Conservation (phyloP, 2,329 filamentous ascomycete species). For the Phyllosticta citribraziliensis region DNA sequence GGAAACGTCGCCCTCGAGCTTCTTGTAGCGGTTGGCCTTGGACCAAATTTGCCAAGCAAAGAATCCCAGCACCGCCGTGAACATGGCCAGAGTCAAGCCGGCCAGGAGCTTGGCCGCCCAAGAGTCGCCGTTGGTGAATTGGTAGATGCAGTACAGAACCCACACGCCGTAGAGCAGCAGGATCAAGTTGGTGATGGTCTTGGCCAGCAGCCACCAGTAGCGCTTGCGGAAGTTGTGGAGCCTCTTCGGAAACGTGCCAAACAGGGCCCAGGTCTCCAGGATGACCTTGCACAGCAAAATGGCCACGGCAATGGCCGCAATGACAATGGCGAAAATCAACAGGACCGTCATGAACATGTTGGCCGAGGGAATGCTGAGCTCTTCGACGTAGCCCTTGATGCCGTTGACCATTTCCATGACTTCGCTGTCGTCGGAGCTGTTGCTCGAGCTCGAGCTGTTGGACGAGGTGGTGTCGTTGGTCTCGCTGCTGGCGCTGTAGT, state of each 20-base stretch:
- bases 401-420: slow-evolving; percentile 54
- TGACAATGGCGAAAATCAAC: slow-evolving; percentile 75
- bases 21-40: slow-evolving; percentile 64
- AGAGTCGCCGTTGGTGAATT: slow-evolving; percentile 87
- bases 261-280: slow-evolving; percentile 84
- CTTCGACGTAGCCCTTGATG: slow-evolving; percentile 73
- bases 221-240: slow-evolving; percentile 82
- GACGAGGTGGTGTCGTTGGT: slow-evolving; percentile 29
- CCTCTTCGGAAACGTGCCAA: slow-evolving; percentile 70
- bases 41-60: slow-evolving; percentile 78
- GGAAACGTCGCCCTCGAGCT: slow-evolving; percentile 60
- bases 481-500: slow-evolving; percentile 12
- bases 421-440: slow-evolving; percentile 20
- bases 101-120: slow-evolving; percentile 85
- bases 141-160: slow-evolving; percentile 92
- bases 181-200: slow-evolving; percentile 82
- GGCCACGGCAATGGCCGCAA: slow-evolving; percentile 72
- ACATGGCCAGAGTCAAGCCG: slow-evolving; percentile 66
- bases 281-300: slow-evolving; percentile 87
- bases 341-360: slow-evolving; percentile 97
- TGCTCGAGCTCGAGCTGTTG: slow-evolving; percentile 15
- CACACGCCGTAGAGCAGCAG: slow-evolving; percentile 88
- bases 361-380: slow-evolving; percentile 72
- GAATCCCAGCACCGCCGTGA: slow-evolving; percentile 71
- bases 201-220: slow-evolving; percentile 88